Base-by-base conservation (phyloP, 2,329 filamentous ascomycete species). In the Alternaria angustiovoidea region DNA sequence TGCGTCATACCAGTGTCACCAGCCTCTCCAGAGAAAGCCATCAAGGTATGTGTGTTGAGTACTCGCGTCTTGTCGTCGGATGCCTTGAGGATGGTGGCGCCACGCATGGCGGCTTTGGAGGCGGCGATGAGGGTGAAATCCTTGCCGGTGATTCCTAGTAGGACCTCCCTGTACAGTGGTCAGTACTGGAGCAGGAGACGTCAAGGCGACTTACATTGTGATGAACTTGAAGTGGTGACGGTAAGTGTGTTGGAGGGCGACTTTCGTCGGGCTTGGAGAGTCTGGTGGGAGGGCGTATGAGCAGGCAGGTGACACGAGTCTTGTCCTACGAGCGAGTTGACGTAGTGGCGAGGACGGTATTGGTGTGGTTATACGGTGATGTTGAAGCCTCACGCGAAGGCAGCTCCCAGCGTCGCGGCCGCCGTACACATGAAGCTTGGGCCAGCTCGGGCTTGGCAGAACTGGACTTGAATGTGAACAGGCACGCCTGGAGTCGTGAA, bases 61-160 rank as follows among this genome's bases (percentile, higher is more conserved):
- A 87, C 83, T 79, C 93, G 88, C 67, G 95, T 99, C 88, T 99
- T 99, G 87, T 99, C 94, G 81, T 99, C 96, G 69, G 89, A 87
- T 59, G 92, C 88, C 83, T 99, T 99, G 78, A 99, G 89, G 80
- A 99, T 91, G 61, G 94, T 97, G 66, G 93, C 92, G 75, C 95
- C 95, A 84, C 95, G 90, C 94, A 98, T 98, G 75, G 94, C 92
- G 78, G 95, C 95, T 86, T 99, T 98, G 66, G 94, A 98, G 74
- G 95, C 92, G 75, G 93, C 95, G 80, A 99, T 89, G 86, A 99
- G 89, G 84, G 94, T 96, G 81, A 97, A 99, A 88, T 99, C 96
- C 86, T 97, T 97, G 85, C 95, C 96, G 62, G 94, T 97, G 81
- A 99, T 97, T 77, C 95, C 95, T 73, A 99, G 88, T 79, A 99